These are phyloP conservation scores for Theobroma cacao DNA, from an alignment of 345 rosid genomes.

Conservation along the genomic window DNA sequence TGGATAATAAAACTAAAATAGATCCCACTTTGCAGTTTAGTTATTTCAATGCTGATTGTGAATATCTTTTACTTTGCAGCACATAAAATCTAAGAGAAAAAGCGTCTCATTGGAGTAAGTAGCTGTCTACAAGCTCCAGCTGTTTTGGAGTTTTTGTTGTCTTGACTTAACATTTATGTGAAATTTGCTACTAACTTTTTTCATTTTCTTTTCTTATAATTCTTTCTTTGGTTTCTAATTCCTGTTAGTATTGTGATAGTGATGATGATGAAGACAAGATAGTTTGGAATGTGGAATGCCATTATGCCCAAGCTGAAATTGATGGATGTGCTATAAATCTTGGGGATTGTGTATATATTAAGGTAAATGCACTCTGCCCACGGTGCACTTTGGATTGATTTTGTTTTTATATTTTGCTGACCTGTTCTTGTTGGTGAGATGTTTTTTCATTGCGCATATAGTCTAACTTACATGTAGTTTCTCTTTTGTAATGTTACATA, in stretches of 20 bases:
- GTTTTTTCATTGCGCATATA: neutral
- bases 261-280: conserved; percentile 75
- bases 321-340: conserved; percentile 44
- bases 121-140: conserved; percentile 12
- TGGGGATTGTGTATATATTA: conserved; percentile 71
- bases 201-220: conserved; percentile 1
- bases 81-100: conserved; percentile 35
- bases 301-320: conserved; percentile 70
- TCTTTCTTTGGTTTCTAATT: conserved; percentile 18
- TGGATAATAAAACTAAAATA: neutral
- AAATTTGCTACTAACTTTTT: conserved; percentile 1
- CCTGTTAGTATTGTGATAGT: conserved; percentile 24
- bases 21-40: neutral
- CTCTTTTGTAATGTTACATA: neutral
- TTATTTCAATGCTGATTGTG: conserved; percentile 19
- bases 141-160: conserved; percentile 8
- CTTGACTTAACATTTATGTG: neutral
- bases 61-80: conserved; percentile 45
- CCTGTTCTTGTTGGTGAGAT: neutral
- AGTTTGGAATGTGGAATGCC: conserved; percentile 79
- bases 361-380: conserved; percentile 45
- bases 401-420: neutral
- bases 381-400: neutral
- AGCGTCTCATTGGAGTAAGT: conserved; percentile 38
- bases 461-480: neutral